phyloP scores from a whole-genome alignment of 139 green algal genomes.

The Tetraselmis chui region DNA sequence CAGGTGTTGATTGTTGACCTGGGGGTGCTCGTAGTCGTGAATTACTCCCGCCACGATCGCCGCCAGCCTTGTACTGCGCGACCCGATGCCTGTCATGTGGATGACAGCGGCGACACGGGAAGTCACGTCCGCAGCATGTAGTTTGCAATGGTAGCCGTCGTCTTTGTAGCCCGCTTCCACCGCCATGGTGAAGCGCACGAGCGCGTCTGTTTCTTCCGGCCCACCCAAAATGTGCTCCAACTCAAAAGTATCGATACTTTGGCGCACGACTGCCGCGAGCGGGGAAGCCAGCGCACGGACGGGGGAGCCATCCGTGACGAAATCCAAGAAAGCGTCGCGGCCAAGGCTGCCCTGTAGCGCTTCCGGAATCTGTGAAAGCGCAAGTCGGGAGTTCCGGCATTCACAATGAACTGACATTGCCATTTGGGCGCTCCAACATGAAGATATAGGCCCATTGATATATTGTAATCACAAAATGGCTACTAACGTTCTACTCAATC shows the following conservation, averaged over 20 bases:
- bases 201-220: background rate
- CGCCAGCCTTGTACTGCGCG: background rate
- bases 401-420: no score
- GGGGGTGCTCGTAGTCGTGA: conserved; percentile 4
- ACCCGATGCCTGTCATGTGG: background rate
- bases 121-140: background rate
- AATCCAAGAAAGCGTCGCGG: background rate
- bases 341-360: no score
- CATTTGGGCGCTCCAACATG: no score
- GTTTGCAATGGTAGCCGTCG: background rate
- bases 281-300: background rate
- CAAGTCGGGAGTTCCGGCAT: no score
- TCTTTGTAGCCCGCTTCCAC: background rate
- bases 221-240: background rate
- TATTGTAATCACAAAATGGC: no score
- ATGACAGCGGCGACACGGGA: background rate
- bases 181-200: background rate
- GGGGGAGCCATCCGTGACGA: background rate
- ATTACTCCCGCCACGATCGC: background rate
- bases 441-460: no score
- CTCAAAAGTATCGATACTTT: background rate
- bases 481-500: no score
- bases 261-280: background rate
- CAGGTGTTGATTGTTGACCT: background rate
- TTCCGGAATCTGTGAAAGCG: no score